Percentiles rank a stretch among this genome's conserved stretches.
Evolutionary conservation across 345 rosid genomes (phyloP).

Genomic region (Syzygium jambos): DNA sequence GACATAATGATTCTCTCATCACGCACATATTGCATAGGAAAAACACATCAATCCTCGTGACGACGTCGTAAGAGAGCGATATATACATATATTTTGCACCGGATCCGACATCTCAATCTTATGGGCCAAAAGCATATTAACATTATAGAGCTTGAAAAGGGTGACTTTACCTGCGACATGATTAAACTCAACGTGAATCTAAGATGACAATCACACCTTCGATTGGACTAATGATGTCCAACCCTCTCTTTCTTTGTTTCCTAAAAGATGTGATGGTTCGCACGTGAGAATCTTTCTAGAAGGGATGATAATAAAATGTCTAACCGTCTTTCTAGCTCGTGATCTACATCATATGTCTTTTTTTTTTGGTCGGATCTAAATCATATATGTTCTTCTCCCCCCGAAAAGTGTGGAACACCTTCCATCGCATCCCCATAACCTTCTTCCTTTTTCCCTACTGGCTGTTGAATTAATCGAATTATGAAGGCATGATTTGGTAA

Average conservation of each 20-base stretch:
- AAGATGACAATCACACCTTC: neutral
- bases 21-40: rapidly evolving
- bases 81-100: neutral
- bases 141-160: rapidly evolving
- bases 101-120: neutral
- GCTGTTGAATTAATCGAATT: neutral
- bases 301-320: neutral
- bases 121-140: neutral
- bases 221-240: neutral
- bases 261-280: neutral
- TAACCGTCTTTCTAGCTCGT: neutral
- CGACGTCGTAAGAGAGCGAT: rapidly evolving
- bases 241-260: neutral
- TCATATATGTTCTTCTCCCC: no score
- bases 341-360: neutral
- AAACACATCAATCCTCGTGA: neutral
- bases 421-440: neutral
- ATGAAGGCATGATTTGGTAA: neutral
- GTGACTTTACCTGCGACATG: rapidly evolving
- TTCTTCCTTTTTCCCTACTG: neutral
- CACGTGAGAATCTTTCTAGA: neutral
- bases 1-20: neutral
- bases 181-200: neutral
- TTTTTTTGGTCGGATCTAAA: no score
- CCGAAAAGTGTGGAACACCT: neutral